A percentile compares a stretch with the other conserved stretches of the same genome.
Conservation (phyloP, 441 rosid genomes). For the Pelargonium australe region DNA sequence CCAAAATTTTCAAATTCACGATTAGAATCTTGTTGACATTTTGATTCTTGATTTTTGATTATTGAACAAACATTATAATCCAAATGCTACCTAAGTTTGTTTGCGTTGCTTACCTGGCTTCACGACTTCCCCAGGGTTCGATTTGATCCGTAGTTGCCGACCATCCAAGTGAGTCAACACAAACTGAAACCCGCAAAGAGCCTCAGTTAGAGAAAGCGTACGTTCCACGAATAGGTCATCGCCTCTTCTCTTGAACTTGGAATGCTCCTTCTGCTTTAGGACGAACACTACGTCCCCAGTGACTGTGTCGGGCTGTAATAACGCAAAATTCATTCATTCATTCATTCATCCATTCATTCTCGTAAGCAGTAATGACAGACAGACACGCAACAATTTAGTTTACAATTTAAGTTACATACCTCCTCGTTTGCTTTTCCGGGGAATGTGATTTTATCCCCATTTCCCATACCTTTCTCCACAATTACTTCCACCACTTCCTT, state of each 20-base stretch:
- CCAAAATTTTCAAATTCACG: no score
- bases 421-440: constrained; percentile 97
- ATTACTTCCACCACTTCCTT: constrained; percentile 84
- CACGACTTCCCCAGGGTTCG: constrained; percentile 77
- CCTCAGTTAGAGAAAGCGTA: constrained; percentile 69
- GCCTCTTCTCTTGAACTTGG: constrained; percentile 79
- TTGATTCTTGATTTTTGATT: no score
- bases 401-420: constrained; percentile 43
- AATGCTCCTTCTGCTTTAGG: constrained; percentile 83
- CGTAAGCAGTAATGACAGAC: constrained; percentile 13
- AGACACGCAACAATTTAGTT: constrained; percentile 29
- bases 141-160: constrained; percentile 79
- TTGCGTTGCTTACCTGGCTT: constrained; percentile 48
- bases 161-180: constrained; percentile 72
- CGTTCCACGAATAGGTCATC: constrained; percentile 84
- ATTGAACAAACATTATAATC: no score
- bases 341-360: constrained; percentile 42
- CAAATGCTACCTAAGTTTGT: constrained; percentile 25
- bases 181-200: constrained; percentile 87
- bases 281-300: constrained; percentile 92
- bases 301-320: constrained; percentile 70
- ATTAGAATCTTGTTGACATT: no score
- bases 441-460: constrained; percentile 79
- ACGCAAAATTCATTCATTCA: constrained; percentile 30
- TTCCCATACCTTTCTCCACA: constrained; percentile 97